Evolutionary conservation across 352 stramenopile genomes (phyloP), one percentile per base, ranked within the genome.

Genomic region (Nothophytophthora sp.): DNA sequence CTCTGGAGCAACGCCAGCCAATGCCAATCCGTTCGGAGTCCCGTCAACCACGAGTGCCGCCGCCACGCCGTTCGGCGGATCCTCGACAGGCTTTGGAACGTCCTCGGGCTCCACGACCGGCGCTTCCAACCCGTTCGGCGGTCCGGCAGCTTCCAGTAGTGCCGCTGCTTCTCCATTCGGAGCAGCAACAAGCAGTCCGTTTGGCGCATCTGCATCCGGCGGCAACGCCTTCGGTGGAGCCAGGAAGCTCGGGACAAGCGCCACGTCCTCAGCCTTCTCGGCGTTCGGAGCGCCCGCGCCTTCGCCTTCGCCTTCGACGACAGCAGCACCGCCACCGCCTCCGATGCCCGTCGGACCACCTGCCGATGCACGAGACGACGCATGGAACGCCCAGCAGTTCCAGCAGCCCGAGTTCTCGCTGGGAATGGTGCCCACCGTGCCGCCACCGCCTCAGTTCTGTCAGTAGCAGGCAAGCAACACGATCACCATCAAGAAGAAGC

Each of bases 331-430:
- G 39, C n/a, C n/a, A n/a, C n/a, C n/a, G n/a, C 54, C 50, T 12
- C 29, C 45, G 50, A 47, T 27, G 16, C 43, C 43, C 23, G 9
- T 23, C 13, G 42, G 48, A 28, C 64, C 48, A 38, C 45, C 59
- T 18, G 67, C 44, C 22, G 68, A 60, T 47, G 50, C 51, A 43
- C 70, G 74, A 13, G 79, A 88, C 49, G 76, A 88, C 18, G 65
- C 72, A 19, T 90, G 79, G 79, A 88, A 88, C 52, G 33, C 38
- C 1, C 49, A 73, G 62, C 79, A 90, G 55, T 90, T 87, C 32
- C 57, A 76, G 5, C 66, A 73, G 25, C 34, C 48, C 2, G 70
- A 77, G 40, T 88, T 90, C 42, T 56, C 43, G 10, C 67, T 88
- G 16, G 76, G 76, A 18, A 79, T 84, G 64, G 72, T 90, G 11